phyloP scores from a whole-genome alignment of 108 stramenopile genomes.

The Fragilaria radians region DNA sequence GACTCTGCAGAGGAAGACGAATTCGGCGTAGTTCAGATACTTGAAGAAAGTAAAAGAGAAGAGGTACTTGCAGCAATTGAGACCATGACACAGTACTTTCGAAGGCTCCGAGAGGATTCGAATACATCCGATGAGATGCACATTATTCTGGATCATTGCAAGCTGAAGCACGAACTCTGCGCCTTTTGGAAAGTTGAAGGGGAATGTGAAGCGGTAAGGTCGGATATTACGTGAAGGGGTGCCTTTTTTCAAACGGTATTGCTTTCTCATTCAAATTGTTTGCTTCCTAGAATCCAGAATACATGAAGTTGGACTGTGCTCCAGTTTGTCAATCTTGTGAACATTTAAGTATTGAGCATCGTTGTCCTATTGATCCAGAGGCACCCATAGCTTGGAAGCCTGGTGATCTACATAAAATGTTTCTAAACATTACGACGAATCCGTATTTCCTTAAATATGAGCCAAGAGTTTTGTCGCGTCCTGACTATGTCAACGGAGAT shows the following conservation, averaged over 20 bases:
- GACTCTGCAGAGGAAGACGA: neutral
- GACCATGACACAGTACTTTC: constrained; percentile 4
- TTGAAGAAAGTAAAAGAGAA: neutral
- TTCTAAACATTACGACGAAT: constrained; percentile 43
- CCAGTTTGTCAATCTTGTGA: constrained; percentile 73
- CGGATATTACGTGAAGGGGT: neutral
- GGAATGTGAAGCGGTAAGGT: constrained; percentile 46
- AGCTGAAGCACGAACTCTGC: constrained; percentile 48
- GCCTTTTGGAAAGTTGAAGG: constrained; percentile 60
- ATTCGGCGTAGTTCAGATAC: neutral
- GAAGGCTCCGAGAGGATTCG: neutral
- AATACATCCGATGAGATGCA: neutral
- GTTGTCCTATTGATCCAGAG: constrained; percentile 50
- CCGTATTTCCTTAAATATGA: constrained; percentile 33
- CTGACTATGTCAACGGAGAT: constrained; percentile 18
- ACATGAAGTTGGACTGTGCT: constrained; percentile 50
- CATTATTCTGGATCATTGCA: constrained; percentile 26
- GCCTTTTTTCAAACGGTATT: neutral
- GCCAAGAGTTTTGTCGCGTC: constrained; percentile 54
- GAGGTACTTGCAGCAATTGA: neutral
- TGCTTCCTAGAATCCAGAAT: constrained; percentile 19
- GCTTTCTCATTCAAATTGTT: constrained; percentile 2
- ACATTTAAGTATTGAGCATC: constrained; percentile 37
- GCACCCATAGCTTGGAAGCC: constrained; percentile 32
- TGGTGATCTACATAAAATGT: constrained; percentile 29